Percentiles rank a stretch among this genome's conserved stretches.
These are phyloP conservation scores for Cicer arietinum DNA, from an alignment of 306 rosid species.

Conservation along the genomic window DNA sequence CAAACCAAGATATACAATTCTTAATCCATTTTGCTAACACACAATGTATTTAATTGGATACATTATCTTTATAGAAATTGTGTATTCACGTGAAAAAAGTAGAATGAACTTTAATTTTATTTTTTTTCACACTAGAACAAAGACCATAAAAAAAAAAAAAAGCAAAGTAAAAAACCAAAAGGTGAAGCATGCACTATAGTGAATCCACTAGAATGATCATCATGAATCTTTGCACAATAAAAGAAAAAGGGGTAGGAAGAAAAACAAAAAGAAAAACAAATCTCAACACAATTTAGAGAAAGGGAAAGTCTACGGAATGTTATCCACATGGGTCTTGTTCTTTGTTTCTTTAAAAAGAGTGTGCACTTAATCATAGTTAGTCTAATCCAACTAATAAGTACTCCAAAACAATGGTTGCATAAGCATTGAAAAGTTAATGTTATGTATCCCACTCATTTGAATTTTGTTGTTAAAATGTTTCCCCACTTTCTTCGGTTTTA, in stretches of 20 bases:
- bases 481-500: constrained; percentile 38
- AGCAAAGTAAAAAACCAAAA: constrained; percentile 56
- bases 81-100: constrained; percentile 74
- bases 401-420: constrained; percentile 37
- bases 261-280: constrained; percentile 32
- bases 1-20: constrained; percentile 20
- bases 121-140: constrained; percentile 44
- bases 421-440: constrained; percentile 44
- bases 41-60: constrained; percentile 29
- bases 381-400: constrained; percentile 53
- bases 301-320: constrained; percentile 47
- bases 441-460: constrained; percentile 50
- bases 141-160: constrained; percentile 7
- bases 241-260: constrained; percentile 53
- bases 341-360: constrained; percentile 53
- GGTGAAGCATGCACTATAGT: constrained; percentile 67
- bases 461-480: constrained; percentile 41
- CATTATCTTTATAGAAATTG: constrained; percentile 45
- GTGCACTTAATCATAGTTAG: constrained; percentile 52
- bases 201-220: constrained; percentile 75
- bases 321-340: constrained; percentile 57
- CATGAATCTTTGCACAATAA: constrained; percentile 63
- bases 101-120: constrained; percentile 46
- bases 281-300: constrained; percentile 48
- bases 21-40: constrained; percentile 33